Evolutionary conservation across 2,329 filamentous ascomycete genomes (phyloP).

Genomic region (Chrysoporthe austroafricana): DNA sequence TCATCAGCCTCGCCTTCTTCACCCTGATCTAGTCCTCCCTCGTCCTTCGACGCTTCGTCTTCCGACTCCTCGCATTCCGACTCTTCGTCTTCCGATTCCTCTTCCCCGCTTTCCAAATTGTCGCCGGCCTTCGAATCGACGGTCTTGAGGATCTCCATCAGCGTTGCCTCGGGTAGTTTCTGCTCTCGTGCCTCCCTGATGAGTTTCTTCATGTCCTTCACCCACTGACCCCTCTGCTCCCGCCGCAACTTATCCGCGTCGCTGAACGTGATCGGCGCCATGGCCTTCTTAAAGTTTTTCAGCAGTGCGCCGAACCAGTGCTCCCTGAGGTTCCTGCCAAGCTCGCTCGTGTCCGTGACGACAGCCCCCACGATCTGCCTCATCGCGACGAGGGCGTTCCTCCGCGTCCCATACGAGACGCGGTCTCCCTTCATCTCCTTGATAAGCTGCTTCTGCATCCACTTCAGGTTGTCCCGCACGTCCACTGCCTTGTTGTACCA

Average conservation of each 20-base stretch:
- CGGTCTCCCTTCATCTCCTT: slow-evolving; percentile 1
- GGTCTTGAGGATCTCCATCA: slow-evolving; percentile 1
- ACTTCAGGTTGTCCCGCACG: slow-evolving; percentile 11
- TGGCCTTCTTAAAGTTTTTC: slow-evolving; percentile 7
- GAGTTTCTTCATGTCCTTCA: slow-evolving; percentile 2
- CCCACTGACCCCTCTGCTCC: slow-evolving; percentile 3
- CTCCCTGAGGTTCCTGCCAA: slow-evolving; percentile 11
- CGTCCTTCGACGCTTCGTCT: neutral
- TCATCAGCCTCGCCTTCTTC: neutral
- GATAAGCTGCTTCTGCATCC: slow-evolving; percentile 21
- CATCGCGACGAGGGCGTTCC: slow-evolving; percentile 18
- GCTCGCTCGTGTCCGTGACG: slow-evolving; percentile 4
- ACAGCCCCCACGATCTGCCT: slow-evolving; percentile 2
- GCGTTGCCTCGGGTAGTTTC: neutral
- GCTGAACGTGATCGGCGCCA: neutral
- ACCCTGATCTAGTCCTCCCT: neutral
- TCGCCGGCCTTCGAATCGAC: neutral
- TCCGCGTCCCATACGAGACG: slow-evolving; percentile 17
- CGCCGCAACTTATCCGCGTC: slow-evolving; percentile 4
- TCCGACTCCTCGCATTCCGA: neutral
- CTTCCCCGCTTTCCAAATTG: neutral
- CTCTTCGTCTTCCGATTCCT: neutral
- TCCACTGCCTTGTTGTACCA: slow-evolving; percentile 12
- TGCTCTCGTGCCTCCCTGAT: neutral
- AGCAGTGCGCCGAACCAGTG: neutral